Evolutionary conservation across 495 filamentous ascomycete species (phyloP).

Genomic region (Tuber borchii): DNA sequence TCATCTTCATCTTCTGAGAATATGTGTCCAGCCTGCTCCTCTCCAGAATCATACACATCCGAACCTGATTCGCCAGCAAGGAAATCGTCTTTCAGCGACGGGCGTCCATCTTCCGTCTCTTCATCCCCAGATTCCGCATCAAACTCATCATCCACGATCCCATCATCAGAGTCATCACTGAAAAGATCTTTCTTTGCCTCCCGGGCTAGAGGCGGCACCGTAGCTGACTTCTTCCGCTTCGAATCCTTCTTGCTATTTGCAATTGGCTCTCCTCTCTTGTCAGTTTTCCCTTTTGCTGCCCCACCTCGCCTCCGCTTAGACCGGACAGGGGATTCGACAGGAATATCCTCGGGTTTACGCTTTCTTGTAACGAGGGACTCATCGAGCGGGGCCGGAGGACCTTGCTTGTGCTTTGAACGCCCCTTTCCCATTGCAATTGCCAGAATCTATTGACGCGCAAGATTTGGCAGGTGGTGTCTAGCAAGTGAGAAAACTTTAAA

Average conservation of each 20-base stretch:
- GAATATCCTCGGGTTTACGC: constrained; percentile 39
- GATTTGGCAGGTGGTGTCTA: not conserved
- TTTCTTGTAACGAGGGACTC: constrained; percentile 63
- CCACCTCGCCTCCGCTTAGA: constrained; percentile 43
- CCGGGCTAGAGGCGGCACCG: constrained; percentile 39
- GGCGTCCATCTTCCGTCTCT: constrained; percentile 45
- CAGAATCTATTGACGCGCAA: not conserved
- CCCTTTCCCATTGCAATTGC: constrained; percentile 67
- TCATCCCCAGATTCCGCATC: constrained; percentile 55
- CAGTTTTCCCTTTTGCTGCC: constrained; percentile 38
- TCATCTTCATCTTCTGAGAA: constrained; percentile 95
- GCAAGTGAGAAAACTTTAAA: not conserved
- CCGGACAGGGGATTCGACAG: not conserved
- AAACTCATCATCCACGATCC: constrained; percentile 49
- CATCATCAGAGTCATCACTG: constrained; percentile 46
- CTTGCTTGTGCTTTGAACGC: constrained; percentile 93
- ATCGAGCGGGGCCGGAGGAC: constrained; percentile 71
- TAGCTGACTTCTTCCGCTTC: constrained; percentile 43
- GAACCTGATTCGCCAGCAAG: constrained; percentile 52
- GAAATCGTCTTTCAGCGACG: constrained; percentile 51
- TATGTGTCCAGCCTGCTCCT: constrained; percentile 56
- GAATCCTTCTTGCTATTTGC: constrained; percentile 34
- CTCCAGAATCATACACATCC: constrained; percentile 70
- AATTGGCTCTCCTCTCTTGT: constrained; percentile 33
- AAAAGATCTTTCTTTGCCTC: constrained; percentile 38